Evolutionary conservation across 164 flowering plant genomes (phyloP).

Genomic region (Echeveria elegans): DNA sequence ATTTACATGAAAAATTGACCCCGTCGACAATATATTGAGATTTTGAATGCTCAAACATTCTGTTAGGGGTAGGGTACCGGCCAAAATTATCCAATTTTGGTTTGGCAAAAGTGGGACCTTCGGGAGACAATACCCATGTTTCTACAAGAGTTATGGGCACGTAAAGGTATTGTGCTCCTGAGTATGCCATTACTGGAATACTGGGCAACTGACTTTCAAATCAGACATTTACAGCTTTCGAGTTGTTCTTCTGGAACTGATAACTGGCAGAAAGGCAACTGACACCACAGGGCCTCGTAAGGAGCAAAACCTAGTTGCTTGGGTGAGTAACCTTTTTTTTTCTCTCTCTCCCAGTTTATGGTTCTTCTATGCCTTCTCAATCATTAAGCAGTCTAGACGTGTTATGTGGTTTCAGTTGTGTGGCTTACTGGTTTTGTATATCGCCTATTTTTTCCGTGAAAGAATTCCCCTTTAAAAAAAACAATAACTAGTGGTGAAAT

Average conservation of each 20-base stretch:
- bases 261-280: conserved; percentile 79
- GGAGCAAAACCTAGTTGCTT: conserved; percentile 71
- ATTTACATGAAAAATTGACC: conserved; percentile 61
- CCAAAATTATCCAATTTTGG: conserved; percentile 88
- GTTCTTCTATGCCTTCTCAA: background rate
- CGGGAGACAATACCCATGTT: conserved; percentile 76
- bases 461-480: background rate
- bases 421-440: too few species aligned
- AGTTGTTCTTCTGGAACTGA: conserved; percentile 75
- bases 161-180: conserved; percentile 85
- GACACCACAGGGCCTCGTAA: conserved; percentile 33
- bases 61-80: conserved; percentile 67
- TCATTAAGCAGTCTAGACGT: background rate
- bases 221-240: conserved; percentile 93
- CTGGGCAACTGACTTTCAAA: conserved; percentile 75
- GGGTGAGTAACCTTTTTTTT: conserved; percentile 44
- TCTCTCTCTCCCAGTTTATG: background rate
- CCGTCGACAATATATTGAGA: conserved; percentile 87
- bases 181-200: conserved; percentile 95
- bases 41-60: conserved; percentile 76
- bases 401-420: too few species aligned
- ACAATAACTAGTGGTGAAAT: background rate
- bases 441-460: background rate
- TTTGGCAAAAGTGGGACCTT: conserved; percentile 82
- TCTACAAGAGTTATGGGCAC: conserved; percentile 93